Evolutionary conservation across 345 rosid species (phyloP), one percentile per base, ranked within the genome.

Genomic region (Cardiospermum halicacabum): DNA sequence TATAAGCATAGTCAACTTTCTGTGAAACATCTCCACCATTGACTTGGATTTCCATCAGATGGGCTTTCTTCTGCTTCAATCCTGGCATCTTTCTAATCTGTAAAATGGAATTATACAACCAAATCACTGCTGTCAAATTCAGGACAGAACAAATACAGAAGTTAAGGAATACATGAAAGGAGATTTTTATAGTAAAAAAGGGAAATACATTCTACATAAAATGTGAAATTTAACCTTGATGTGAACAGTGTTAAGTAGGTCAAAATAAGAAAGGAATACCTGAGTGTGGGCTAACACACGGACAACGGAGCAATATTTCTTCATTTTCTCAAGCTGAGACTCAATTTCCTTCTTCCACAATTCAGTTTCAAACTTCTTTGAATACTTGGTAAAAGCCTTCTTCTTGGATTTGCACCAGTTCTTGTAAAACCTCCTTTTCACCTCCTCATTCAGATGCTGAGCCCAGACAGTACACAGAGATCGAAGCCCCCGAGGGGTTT

Each of bases 211-310:
- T 16, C 10, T 21, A n/a, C 22, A 45, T 45, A n/a, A n/a, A n/a
- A n/a, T n/a, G n/a, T n/a, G n/a, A n/a, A n/a, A n/a, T n/a, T n/a
- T n/a, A n/a, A n/a, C n/a, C n/a, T n/a, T n/a, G n/a, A n/a, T n/a
- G n/a, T n/a, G n/a, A n/a, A n/a, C n/a, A n/a, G n/a, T n/a, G n/a
- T n/a, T n/a, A n/a, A n/a, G n/a, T n/a, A 1, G n/a, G 34, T 58
- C 24, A 22, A 37, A 30, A 30, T 5, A 21, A 16, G 2, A 48
- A 8, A 58, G 0, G 9, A 16, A 13, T 62, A 78, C 82, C 85
- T 89, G 98, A 27, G 97, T 93, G 72, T 93, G 94, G 42, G 96
- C 97, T 80, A 90, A 76, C 28, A 93, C 94, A 67, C 98, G 89
- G 51, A 93, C 76, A 7, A 85, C 92, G 67, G 84, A 69, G 43